Evolutionary conservation across 345 rosid species (phyloP).

Genomic region (Gossypium thurberi): DNA sequence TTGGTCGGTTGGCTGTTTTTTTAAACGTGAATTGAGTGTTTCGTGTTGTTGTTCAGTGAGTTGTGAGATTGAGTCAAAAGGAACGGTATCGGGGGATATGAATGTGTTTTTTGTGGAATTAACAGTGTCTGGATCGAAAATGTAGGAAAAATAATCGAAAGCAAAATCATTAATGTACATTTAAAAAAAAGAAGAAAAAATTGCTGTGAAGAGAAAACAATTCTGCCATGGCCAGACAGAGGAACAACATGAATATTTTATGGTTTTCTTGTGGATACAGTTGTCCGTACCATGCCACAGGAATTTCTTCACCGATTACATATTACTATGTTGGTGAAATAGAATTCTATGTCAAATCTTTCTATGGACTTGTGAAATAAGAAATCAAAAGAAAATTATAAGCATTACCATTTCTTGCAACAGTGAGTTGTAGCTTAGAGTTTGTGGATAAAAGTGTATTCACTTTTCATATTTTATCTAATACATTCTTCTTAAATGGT

Average conservation of each 20-base stretch:
- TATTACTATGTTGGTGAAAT: neutral
- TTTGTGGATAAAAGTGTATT: neutral
- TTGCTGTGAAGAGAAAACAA: neutral
- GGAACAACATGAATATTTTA: neutral
- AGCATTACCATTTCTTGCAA: neutral
- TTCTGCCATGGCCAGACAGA: neutral
- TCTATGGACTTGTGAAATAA: neutral
- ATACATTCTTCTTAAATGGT: neutral
- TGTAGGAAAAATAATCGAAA: neutral
- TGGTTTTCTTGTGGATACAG: neutral
- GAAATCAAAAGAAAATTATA: neutral
- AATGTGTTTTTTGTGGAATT: neutral
- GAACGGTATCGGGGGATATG: slow-evolving; percentile 4
- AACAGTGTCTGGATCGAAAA: neutral
- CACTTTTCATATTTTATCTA: neutral
- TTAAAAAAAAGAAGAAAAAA: neutral
- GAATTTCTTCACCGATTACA: neutral
- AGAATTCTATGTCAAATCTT: neutral
- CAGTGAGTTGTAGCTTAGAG: neutral
- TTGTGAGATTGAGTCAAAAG: neutral
- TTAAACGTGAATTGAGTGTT: neutral
- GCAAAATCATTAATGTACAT: neutral
- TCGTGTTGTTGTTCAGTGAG: slow-evolving; percentile 7
- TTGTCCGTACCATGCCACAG: neutral
- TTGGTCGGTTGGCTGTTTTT: neutral